Conservation (phyloP, 176 grass and related monocot species). For the Zoysia japonica region DNA sequence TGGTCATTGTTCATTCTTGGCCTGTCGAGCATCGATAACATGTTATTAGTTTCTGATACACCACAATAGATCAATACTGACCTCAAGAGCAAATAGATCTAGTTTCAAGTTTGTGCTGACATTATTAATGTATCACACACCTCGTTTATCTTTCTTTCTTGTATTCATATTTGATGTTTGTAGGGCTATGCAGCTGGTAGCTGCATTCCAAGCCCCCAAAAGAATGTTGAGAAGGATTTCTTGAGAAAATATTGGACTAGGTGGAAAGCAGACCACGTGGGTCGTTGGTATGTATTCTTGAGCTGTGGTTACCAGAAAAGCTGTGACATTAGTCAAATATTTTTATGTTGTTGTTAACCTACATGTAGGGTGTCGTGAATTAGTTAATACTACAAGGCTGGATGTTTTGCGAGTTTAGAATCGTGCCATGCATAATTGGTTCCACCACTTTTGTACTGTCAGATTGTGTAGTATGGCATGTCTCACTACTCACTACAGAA, state of each 20-base stretch:
- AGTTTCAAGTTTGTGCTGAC: constrained; percentile 22
- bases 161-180: constrained; percentile 29
- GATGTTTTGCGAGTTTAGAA: constrained; percentile 2
- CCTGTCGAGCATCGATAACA: neutral
- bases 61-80: constrained; percentile 2
- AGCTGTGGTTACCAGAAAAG: constrained; percentile 30
- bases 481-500: constrained; percentile 2
- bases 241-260: constrained; percentile 90
- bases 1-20: neutral
- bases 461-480: neutral
- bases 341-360: neutral
- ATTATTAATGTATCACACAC: neutral
- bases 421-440: neutral
- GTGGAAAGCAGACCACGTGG: constrained; percentile 88
- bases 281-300: constrained; percentile 66
- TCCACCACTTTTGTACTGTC: neutral
- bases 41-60: neutral
- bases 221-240: constrained; percentile 96
- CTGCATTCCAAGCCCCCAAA: constrained; percentile 95
- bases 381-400: neutral
- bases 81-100: neutral
- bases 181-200: constrained; percentile 93
- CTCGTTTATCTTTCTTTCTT: constrained; percentile 2
- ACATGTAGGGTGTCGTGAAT: neutral
- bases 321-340: constrained; percentile 27